A percentile compares a stretch with the other conserved stretches of the same genome.
These are phyloP conservation scores for Annona squamosa DNA, from an alignment of 164 flowering plant species.

Conservation along the genomic window DNA sequence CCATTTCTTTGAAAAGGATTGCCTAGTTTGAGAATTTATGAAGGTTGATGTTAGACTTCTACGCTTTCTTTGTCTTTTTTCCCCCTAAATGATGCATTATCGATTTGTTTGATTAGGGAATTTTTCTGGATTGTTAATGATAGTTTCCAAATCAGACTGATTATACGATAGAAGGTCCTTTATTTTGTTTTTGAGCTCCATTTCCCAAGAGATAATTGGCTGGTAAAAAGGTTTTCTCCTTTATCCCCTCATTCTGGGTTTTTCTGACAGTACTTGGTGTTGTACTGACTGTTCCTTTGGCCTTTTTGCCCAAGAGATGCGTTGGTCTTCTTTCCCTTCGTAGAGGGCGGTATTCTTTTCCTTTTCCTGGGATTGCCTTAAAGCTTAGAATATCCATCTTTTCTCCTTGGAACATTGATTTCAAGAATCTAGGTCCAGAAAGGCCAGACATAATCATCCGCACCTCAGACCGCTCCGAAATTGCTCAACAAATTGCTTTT, in stretches of 20 bases:
- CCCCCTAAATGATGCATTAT: background rate
- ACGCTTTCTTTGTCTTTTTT: background rate
- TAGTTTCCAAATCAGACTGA: background rate
- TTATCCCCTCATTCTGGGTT: background rate
- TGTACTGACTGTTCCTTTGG: slow-evolving; percentile 1
- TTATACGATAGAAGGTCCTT: background rate
- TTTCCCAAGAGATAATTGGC: slow-evolving; percentile 4
- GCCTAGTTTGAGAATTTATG: background rate
- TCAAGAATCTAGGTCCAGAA: background rate
- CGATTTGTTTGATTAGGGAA: background rate
- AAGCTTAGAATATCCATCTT: too few species aligned
- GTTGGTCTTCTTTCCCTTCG: background rate
- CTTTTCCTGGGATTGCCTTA: background rate
- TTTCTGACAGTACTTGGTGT: background rate
- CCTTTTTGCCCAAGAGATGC: background rate
- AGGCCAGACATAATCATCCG: background rate
- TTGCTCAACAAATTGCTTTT: background rate
- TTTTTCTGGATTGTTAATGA: background rate
- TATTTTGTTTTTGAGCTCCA: slow-evolving; percentile 4
- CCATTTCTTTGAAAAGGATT: too few species aligned
- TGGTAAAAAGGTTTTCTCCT: background rate
- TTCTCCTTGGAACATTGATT: background rate
- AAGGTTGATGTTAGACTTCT: background rate
- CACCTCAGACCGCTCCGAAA: background rate
- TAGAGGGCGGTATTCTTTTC: background rate